phyloP scores from a whole-genome alignment of 371 early-diverging fungal genomes.

The Basidiobolus meristosporus region DNA sequence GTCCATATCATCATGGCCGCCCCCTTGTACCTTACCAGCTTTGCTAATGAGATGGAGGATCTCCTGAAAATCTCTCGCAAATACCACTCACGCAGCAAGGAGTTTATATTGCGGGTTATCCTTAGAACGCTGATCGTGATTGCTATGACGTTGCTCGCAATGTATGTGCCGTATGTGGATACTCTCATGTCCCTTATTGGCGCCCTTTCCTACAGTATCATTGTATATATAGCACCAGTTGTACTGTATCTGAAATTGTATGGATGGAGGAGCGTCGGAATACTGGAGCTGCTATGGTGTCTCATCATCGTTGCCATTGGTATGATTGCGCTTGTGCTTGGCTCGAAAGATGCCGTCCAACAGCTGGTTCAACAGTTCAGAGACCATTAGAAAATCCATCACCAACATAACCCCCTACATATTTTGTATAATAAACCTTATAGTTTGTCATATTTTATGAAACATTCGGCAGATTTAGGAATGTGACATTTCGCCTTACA shows the following conservation, averaged over 20 bases:
- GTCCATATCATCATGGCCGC: conserved; percentile 66
- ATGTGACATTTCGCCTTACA: no score
- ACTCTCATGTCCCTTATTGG: conserved; percentile 70
- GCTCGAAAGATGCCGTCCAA: conserved; percentile 51
- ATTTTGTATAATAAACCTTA: no score
- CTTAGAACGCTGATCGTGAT: conserved; percentile 30
- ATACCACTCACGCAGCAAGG: conserved; percentile 13
- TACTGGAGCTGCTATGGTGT: conserved; percentile 32
- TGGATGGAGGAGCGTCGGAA: conserved; percentile 33
- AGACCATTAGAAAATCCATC: no score
- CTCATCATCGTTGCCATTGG: conserved; percentile 38
- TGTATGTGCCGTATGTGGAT: conserved; percentile 58
- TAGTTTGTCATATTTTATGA: no score
- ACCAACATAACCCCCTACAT: no score
- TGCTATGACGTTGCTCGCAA: conserved; percentile 27
- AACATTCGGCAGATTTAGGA: no score
- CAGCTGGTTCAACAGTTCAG: no score
- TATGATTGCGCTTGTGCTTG: conserved; percentile 49
- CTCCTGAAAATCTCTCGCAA: conserved; percentile 13
- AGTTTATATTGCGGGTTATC: conserved; percentile 27
- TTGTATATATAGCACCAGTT: conserved; percentile 71
- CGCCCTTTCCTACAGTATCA: conserved; percentile 48
- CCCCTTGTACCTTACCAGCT: conserved; percentile 62
- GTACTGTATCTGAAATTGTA: conserved; percentile 54
- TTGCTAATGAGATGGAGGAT: conserved; percentile 14